These are phyloP conservation scores for Didymella lethalis DNA, from an alignment of 2,329 filamentous ascomycete genomes.

Conservation along the genomic window DNA sequence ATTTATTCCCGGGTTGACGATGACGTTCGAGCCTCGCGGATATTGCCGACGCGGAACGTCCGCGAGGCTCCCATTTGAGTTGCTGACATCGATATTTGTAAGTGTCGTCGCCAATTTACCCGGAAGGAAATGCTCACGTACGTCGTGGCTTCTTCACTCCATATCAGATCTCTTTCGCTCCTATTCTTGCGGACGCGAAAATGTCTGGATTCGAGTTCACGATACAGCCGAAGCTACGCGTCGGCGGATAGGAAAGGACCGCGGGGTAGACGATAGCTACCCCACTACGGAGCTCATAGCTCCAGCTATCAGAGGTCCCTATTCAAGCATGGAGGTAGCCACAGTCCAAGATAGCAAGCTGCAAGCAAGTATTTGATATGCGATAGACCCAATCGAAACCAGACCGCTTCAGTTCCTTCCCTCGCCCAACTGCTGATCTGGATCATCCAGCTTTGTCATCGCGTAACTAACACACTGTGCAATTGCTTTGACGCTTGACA, in stretches of 20 bases:
- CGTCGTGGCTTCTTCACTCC: background rate
- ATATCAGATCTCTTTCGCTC: background rate
- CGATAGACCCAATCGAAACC: background rate
- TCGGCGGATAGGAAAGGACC: slow-evolving; percentile 11
- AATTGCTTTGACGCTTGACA: background rate
- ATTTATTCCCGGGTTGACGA: slow-evolving; percentile 25
- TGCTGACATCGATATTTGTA: background rate
- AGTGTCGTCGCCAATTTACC: background rate
- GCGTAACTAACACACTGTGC: background rate
- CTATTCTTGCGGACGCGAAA: background rate
- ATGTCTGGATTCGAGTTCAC: background rate
- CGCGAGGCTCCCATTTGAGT: slow-evolving; percentile 15
- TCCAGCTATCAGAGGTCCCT: slow-evolving; percentile 11
- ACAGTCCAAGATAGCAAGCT: slow-evolving; percentile 7
- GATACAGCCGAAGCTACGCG: slow-evolving; percentile 18
- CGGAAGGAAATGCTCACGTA: background rate
- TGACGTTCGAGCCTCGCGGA: background rate
- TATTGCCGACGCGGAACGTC: slow-evolving; percentile 4
- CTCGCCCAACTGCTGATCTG: no score
- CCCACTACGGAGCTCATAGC: slow-evolving; percentile 26
- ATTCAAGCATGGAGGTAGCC: slow-evolving; percentile 7
- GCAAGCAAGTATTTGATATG: slow-evolving; percentile 11
- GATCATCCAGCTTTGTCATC: no score
- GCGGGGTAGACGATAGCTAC: slow-evolving; percentile 26
- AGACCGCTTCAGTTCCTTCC: no score